Conservation (phyloP, 78 protist species). For the Speleostelium caveatum region DNA sequence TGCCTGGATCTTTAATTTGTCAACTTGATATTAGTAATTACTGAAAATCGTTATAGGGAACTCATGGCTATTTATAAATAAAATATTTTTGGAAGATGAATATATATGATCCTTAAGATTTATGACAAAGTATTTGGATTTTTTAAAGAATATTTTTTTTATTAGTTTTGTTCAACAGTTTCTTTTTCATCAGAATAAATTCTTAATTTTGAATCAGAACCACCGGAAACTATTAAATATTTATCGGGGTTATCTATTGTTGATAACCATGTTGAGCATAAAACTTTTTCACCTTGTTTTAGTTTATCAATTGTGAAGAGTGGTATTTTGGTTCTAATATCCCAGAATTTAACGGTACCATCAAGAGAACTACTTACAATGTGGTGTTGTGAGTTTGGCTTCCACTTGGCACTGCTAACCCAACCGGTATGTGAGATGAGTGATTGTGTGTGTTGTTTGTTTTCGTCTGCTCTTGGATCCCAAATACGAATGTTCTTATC, state of each 20-base stretch:
- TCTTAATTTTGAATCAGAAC: constrained; percentile 71
- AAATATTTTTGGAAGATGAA: too few species aligned
- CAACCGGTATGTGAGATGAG: constrained; percentile 61
- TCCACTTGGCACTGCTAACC: constrained; percentile 70
- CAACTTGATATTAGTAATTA: too few species aligned
- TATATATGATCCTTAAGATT: too few species aligned
- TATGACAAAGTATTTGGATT: too few species aligned
- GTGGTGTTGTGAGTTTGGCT: constrained; percentile 26
- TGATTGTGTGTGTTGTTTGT: constrained; percentile 13
- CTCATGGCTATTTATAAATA: too few species aligned
- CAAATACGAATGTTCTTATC: constrained; percentile 75
- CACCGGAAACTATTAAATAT: constrained; percentile 50
- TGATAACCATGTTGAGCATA: constrained; percentile 13
- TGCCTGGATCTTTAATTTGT: too few species aligned
- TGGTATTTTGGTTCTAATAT: constrained; percentile 74
- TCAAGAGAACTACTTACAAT: constrained; percentile 64
- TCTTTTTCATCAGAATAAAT: constrained; percentile 36
- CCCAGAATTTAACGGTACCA: constrained; percentile 85
- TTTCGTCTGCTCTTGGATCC: constrained; percentile 64
- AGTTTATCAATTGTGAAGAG: constrained; percentile 31
- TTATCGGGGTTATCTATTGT: not conserved
- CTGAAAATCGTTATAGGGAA: too few species aligned
- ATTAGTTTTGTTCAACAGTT: not conserved
- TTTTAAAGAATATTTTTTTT: too few species aligned
- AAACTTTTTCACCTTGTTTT: constrained; percentile 32